These are phyloP conservation scores for Austroboletus festivus DNA, from an alignment of 768 basidiomycete species.

Conservation along the genomic window DNA sequence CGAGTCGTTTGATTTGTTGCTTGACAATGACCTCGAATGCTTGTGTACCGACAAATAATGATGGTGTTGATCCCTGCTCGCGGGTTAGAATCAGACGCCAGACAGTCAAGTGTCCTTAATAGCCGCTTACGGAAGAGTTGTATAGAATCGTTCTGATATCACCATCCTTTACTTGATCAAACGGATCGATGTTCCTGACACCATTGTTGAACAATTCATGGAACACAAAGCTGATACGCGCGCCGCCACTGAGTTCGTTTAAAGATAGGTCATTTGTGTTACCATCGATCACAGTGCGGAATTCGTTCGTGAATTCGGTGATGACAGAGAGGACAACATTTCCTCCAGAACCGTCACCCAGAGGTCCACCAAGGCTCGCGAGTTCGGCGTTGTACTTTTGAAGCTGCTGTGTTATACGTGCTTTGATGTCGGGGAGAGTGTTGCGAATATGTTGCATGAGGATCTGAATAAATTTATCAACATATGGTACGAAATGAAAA, in stretches of 20 bases:
- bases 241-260: constrained; percentile 98
- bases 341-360: constrained; percentile 82
- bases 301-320: constrained; percentile 96
- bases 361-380: constrained; percentile 75
- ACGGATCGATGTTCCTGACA: constrained; percentile 93
- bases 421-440: constrained; percentile 98
- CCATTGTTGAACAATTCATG: constrained; percentile 98
- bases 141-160: constrained; percentile 95
- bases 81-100: neutral
- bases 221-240: constrained; percentile 98
- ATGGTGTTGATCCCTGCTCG: constrained; percentile 85
- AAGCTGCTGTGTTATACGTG: constrained; percentile 86
- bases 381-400: constrained; percentile 88
- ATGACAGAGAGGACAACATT: constrained; percentile 96
- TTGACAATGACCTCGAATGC: constrained; percentile 99
- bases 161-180: constrained; percentile 98
- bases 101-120: neutral
- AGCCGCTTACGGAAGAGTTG: constrained; percentile 83
- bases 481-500: neutral
- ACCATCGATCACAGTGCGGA: constrained; percentile 95
- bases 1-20: constrained; percentile 95
- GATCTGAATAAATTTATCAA: constrained; percentile 51
- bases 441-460: constrained; percentile 99
- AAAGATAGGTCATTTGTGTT: constrained; percentile 92
- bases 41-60: constrained; percentile 93